These are phyloP conservation scores for Scheffersomyces lignicola DNA, from an alignment of 1,139 yeast species.

Conservation along the genomic window DNA sequence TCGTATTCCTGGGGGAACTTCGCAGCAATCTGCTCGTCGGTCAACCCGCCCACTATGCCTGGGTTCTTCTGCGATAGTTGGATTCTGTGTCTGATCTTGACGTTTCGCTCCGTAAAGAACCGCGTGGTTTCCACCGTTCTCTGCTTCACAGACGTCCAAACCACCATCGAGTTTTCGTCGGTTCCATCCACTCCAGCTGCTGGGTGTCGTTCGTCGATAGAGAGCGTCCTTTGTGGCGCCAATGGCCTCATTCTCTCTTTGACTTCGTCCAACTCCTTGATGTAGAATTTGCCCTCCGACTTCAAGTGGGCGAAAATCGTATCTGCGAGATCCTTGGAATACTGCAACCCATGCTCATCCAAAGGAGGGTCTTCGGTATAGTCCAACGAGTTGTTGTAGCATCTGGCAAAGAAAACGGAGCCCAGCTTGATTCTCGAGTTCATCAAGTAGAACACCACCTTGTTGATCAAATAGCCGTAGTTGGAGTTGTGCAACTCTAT, in stretches of 20 bases:
- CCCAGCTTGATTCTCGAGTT: constrained; percentile 84
- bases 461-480: constrained; percentile 84
- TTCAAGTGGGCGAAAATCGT: constrained; percentile 39
- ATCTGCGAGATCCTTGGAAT: constrained; percentile 46
- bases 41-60: constrained; percentile 77
- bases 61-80: constrained; percentile 88
- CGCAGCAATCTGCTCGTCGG: constrained; percentile 56
- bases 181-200: constrained; percentile 52
- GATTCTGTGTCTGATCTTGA: constrained; percentile 69
- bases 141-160: constrained; percentile 91
- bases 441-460: constrained; percentile 87
- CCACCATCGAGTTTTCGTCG: constrained; percentile 56
- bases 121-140: constrained; percentile 81
- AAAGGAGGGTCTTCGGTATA: constrained; percentile 64
- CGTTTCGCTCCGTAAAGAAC: constrained; percentile 58
- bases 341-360: constrained; percentile 56
- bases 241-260: constrained; percentile 6
- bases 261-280: constrained; percentile 12
- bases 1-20: constrained; percentile 70
- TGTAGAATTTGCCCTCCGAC: constrained; percentile 30
- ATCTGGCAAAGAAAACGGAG: constrained; percentile 83
- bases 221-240: constrained; percentile 13
- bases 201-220: constrained; percentile 37
- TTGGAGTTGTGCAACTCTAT: constrained; percentile 78
- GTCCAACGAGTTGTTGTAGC: constrained; percentile 62